Conservation (phyloP, 2,329 filamentous ascomycete species). For the Monosporascus cannonballus region DNA sequence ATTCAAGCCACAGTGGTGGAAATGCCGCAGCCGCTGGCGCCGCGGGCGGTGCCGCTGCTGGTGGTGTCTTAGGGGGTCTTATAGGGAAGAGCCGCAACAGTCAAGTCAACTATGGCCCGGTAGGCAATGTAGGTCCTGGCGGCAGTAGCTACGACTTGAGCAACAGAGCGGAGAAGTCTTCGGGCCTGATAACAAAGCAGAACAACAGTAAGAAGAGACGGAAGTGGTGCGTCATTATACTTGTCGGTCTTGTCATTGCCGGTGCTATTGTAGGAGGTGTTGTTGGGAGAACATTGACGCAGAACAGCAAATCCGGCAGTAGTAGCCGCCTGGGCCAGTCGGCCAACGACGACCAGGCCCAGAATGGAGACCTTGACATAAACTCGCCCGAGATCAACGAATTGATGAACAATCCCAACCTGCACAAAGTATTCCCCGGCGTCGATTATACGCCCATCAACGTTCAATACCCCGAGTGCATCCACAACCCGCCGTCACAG, state of each 20-base stretch:
- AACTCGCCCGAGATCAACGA: constrained; percentile 74
- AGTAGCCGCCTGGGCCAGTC: constrained; percentile 35
- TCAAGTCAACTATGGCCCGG: constrained; percentile 51
- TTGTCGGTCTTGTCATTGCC: constrained; percentile 59
- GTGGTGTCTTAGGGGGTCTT: constrained; percentile 33
- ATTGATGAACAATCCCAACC: constrained; percentile 70
- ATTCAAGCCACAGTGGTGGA: constrained; percentile 35
- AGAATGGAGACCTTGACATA: constrained; percentile 66
- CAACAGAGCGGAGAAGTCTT: constrained; percentile 52
- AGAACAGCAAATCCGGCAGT: constrained; percentile 38
- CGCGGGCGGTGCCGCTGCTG: constrained; percentile 37
- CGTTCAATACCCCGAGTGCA: constrained; percentile 80
- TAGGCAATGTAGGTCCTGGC: constrained; percentile 29
- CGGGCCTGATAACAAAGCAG: constrained; percentile 56
- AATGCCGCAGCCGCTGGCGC: constrained; percentile 40
- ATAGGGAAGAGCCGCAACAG: constrained; percentile 29
- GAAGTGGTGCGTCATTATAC: constrained; percentile 61
- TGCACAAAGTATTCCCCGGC: constrained; percentile 91
- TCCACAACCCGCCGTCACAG: constrained; percentile 72
- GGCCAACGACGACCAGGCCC: constrained; percentile 51
- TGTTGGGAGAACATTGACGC: constrained; percentile 34
- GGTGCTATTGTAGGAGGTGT: constrained; percentile 71
- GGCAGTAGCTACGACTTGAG: constrained; percentile 28
- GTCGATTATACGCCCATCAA: constrained; percentile 94
- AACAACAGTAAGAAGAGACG: constrained; percentile 57